Evolutionary conservation across 192 early-diverging fungal genomes (phyloP).

Genomic region (Jimgerdemannia lactiflua): DNA sequence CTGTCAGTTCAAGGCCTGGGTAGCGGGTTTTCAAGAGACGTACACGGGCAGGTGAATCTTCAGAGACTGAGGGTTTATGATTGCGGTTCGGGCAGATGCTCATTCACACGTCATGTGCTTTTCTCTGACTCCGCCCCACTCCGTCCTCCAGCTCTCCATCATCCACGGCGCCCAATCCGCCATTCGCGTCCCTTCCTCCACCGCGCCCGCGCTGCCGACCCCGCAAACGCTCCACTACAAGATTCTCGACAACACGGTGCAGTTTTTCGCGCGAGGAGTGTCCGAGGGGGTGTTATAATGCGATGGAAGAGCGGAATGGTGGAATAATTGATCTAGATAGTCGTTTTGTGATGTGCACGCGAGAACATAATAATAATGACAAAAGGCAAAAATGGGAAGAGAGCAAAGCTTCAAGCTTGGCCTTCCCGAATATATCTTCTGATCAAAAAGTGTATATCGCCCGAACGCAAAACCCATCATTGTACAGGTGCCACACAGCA

Average conservation of each 20-base stretch:
- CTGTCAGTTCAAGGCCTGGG: constrained; percentile 44
- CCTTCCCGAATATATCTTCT: too few species aligned
- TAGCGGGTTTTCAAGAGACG: constrained; percentile 53
- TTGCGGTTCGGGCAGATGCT: too few species aligned
- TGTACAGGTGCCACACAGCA: too few species aligned
- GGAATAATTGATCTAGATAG: too few species aligned
- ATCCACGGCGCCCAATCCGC: constrained; percentile 46
- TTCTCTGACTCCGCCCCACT: neutral
- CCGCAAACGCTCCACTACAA: constrained; percentile 53
- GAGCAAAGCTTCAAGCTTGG: too few species aligned
- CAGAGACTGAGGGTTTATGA: neutral
- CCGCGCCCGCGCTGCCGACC: constrained; percentile 32
- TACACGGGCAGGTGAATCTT: constrained; percentile 46
- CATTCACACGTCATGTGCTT: too few species aligned
- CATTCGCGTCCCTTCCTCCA: constrained; percentile 13
- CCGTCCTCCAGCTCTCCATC: constrained; percentile 34
- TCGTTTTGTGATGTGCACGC: too few species aligned
- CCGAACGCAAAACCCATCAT: too few species aligned
- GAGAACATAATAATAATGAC: too few species aligned
- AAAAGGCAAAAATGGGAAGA: too few species aligned
- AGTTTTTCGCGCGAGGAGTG: constrained; percentile 57
- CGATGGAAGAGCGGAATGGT: neutral
- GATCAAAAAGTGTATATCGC: too few species aligned
- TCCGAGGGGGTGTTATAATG: constrained; percentile 49
- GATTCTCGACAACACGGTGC: constrained; percentile 56